Conservation (phyloP, 805 yeast species). For the Kuraishia cidri region DNA sequence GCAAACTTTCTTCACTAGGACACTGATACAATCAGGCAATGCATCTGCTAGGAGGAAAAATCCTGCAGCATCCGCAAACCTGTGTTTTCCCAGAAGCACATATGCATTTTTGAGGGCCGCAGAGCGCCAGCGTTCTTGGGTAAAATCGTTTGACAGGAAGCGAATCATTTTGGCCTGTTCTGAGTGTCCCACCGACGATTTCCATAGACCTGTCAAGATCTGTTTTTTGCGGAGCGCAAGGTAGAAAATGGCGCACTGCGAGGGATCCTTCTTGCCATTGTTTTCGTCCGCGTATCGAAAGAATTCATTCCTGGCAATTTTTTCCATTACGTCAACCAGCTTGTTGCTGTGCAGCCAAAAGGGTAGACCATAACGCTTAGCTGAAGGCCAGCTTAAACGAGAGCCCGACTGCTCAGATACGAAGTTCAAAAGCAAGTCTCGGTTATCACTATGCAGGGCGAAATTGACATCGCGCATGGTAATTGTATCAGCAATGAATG, state of each 20-base stretch:
- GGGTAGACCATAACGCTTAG: slow-evolving; percentile 52
- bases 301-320: slow-evolving; percentile 67
- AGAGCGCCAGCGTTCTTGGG: slow-evolving; percentile 66
- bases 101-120: slow-evolving; percentile 93
- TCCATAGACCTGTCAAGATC: slow-evolving; percentile 76
- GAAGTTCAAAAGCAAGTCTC: slow-evolving; percentile 50
- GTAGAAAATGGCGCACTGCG: slow-evolving; percentile 63
- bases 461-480: slow-evolving; percentile 78
- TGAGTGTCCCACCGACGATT: slow-evolving; percentile 60
- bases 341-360: slow-evolving; percentile 56
- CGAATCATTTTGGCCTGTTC: slow-evolving; percentile 79
- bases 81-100: slow-evolving; percentile 81
- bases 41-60: slow-evolving; percentile 78
- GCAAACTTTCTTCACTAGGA: slow-evolving; percentile 54
- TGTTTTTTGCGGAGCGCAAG: slow-evolving; percentile 73
- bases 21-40: slow-evolving; percentile 68
- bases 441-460: slow-evolving; percentile 81
- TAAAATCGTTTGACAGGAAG: slow-evolving; percentile 71
- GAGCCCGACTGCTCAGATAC: slow-evolving; percentile 31
- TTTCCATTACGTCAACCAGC: slow-evolving; percentile 48
- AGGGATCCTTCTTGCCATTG: slow-evolving; percentile 56
- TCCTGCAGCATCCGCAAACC: slow-evolving; percentile 80
- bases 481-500: slow-evolving; percentile 22
- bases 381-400: slow-evolving; percentile 51
- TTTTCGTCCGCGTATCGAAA: slow-evolving; percentile 23